Conservation (phyloP, 139 green algal genomes). For the Auxenochlorella pyrenoidosa region DNA sequence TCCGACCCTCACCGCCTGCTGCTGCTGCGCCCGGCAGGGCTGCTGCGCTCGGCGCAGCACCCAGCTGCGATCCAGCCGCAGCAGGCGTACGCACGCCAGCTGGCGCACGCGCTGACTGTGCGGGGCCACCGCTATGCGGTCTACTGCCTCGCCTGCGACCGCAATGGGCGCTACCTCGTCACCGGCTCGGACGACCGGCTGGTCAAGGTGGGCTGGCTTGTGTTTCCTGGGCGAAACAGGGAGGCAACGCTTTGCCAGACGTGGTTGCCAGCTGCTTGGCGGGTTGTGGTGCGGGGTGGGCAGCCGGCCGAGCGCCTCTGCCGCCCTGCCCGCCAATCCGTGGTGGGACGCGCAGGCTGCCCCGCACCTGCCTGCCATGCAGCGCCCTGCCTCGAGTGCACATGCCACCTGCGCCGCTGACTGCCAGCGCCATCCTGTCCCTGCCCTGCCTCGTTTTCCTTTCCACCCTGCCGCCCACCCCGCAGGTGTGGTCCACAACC, state of each 20-base stretch:
- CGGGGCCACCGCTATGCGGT: slow-evolving; percentile 75
- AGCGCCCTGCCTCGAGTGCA: no score
- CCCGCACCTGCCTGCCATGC: no score
- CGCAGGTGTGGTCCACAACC: slow-evolving; percentile 73
- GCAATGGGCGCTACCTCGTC: slow-evolving; percentile 60
- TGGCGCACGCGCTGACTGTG: slow-evolving; percentile 67
- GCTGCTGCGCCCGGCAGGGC: slow-evolving; percentile 4
- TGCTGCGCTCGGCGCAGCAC: neutral
- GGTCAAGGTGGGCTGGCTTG: slow-evolving; percentile 72
- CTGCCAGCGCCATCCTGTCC: no score
- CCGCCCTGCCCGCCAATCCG: no score
- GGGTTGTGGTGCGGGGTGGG: neutral
- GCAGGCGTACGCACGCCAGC: neutral
- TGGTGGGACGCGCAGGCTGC: no score
- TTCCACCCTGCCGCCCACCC: neutral
- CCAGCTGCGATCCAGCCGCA: slow-evolving; percentile 38
- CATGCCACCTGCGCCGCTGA: no score
- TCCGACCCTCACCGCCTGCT: slow-evolving; percentile 19
- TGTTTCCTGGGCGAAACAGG: no score
- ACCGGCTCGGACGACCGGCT: slow-evolving; percentile 87
- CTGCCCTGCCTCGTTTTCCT: no score
- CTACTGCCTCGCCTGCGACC: slow-evolving; percentile 81
- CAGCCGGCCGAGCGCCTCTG: neutral
- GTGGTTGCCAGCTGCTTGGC: neutral
- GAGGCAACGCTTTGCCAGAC: neutral